Conservation (phyloP, 306 rosid genomes). For the Lagenaria siceraria region DNA sequence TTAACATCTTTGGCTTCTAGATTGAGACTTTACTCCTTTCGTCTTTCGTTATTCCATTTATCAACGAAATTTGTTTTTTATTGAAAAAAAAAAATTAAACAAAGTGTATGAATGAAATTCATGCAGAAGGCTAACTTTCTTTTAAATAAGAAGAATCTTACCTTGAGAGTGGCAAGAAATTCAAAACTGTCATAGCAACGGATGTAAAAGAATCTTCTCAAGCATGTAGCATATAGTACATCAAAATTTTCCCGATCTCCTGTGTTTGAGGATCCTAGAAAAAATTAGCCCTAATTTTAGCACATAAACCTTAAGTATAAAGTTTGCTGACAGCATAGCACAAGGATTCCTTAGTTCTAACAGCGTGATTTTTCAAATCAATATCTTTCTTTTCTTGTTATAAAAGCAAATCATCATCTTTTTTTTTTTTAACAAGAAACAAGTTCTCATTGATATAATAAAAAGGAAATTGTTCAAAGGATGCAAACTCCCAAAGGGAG, state of each 20-base stretch:
- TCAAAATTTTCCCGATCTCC: slow-evolving; percentile 4
- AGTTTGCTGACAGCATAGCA: neutral
- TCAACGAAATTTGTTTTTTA: neutral
- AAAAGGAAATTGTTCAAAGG: too few relatives aligned
- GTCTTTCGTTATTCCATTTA: neutral
- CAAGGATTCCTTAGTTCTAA: too few relatives aligned
- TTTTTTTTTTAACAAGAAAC: too few relatives aligned
- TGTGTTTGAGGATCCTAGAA: slow-evolving; percentile 10
- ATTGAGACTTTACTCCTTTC: neutral
- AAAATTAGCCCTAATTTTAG: neutral
- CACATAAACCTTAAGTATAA: neutral
- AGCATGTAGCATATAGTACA: slow-evolving; percentile 36
- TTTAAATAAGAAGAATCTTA: slow-evolving; percentile 7
- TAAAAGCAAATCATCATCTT: too few relatives aligned
- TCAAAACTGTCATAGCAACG: slow-evolving; percentile 64
- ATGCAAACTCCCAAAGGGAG: too few relatives aligned
- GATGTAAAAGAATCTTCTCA: slow-evolving; percentile 58
- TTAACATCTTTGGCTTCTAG: neutral
- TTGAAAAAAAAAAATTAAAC: neutral
- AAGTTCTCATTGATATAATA: too few relatives aligned
- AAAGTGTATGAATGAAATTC: neutral
- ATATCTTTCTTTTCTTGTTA: too few relatives aligned
- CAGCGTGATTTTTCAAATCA: too few relatives aligned
- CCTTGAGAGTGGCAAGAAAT: slow-evolving; percentile 91
- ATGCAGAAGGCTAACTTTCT: neutral